phyloP scores from a whole-genome alignment of 192 early-diverging fungal species.

The Gryganskiella cystojenkinii region DNA sequence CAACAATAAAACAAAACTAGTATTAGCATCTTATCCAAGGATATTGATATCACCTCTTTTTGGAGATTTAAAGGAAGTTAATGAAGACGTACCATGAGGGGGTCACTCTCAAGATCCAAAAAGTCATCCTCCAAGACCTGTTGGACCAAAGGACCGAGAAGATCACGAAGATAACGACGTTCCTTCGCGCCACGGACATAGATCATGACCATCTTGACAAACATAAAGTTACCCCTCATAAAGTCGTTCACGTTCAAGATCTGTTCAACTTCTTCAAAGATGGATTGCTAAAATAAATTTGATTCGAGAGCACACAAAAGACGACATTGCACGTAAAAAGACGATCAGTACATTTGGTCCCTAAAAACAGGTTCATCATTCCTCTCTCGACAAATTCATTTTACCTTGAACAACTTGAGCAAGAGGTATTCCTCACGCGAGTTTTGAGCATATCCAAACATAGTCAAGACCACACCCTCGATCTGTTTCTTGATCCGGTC shows the following conservation, averaged over 20 bases:
- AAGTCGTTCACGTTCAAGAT: conserved; percentile 90
- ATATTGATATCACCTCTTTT: not conserved
- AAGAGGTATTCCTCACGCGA: conserved; percentile 95
- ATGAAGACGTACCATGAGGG: conserved; percentile 60
- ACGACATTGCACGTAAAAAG: not conserved
- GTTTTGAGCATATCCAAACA: conserved; percentile 99
- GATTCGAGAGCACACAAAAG: not conserved
- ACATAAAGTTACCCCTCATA: conserved; percentile 94
- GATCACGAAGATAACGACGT: conserved; percentile 86
- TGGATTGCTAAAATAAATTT: conserved; percentile 59
- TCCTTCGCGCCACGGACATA: conserved; percentile 97
- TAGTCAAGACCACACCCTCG: conserved; percentile 88
- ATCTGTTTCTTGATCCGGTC: conserved; percentile 80
- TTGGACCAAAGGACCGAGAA: conserved; percentile 86
- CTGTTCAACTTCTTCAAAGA: conserved; percentile 90
- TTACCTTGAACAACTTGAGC: conserved; percentile 91
- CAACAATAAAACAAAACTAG: too few species aligned
- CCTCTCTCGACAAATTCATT: too few species aligned
- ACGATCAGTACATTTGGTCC: not conserved
- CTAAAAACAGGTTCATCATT: not conserved
- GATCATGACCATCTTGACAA: conserved; percentile 96
- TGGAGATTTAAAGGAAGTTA: not conserved
- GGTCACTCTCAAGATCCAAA: conserved; percentile 93
- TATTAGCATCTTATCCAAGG: not conserved
- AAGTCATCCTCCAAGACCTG: conserved; percentile 78